Evolutionary conservation across 2,329 filamentous ascomycete species (phyloP).

Genomic region (Diplodia mutila): DNA sequence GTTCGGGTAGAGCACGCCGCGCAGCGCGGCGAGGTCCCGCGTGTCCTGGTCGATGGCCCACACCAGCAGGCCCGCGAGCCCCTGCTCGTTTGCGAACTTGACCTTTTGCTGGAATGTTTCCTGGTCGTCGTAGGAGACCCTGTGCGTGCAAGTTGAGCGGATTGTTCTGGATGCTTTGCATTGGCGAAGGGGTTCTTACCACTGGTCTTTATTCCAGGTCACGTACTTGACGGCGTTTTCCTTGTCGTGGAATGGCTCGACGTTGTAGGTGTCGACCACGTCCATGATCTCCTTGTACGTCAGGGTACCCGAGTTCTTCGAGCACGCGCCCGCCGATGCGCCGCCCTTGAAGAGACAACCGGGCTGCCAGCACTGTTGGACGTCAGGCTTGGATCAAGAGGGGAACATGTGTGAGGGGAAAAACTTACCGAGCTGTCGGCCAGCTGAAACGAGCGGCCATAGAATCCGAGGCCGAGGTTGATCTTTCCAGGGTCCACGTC

Average conservation of each 20-base stretch:
- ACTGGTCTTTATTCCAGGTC: slow-evolving; percentile 41
- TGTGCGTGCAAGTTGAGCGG: not conserved
- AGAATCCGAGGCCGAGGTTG: slow-evolving; percentile 52
- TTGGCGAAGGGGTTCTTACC: too few species aligned
- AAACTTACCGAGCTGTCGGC: slow-evolving; percentile 24
- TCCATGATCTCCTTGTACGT: slow-evolving; percentile 42
- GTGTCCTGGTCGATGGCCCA: slow-evolving; percentile 2
- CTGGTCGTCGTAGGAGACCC: slow-evolving; percentile 47
- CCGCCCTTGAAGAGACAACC: slow-evolving; percentile 32
- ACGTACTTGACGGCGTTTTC: slow-evolving; percentile 42
- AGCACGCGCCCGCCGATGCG: slow-evolving; percentile 36
- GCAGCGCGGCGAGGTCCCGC: not conserved
- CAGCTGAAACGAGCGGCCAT: slow-evolving; percentile 45
- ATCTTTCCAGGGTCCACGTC: slow-evolving; percentile 49
- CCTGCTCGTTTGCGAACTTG: slow-evolving; percentile 37
- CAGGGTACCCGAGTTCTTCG: slow-evolving; percentile 38
- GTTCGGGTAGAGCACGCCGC: not conserved
- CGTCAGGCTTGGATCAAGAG: not conserved
- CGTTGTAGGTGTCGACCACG: slow-evolving; percentile 33
- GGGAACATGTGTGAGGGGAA: too few species aligned
- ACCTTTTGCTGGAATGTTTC: slow-evolving; percentile 42
- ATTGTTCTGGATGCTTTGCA: too few species aligned
- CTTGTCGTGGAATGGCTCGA: slow-evolving; percentile 33
- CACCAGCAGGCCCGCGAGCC: slow-evolving; percentile 37
- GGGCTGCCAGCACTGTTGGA: slow-evolving; percentile 29